Percentiles rank a stretch among this genome's conserved stretches.
phyloP scores from a whole-genome alignment of 768 basidiomycete species.

The Rhizopogon salebrosus region DNA sequence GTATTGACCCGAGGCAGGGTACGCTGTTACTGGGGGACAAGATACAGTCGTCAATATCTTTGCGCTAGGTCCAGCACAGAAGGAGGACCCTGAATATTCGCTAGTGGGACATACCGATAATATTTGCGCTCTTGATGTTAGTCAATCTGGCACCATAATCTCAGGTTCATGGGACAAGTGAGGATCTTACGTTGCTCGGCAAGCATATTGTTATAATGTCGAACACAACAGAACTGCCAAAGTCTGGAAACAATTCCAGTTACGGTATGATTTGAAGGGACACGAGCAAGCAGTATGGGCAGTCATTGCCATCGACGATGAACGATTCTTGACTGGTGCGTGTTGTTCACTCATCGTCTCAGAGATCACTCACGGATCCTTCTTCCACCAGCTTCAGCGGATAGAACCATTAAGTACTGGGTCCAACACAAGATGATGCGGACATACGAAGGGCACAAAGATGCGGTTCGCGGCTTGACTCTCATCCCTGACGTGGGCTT shows the following conservation, averaged over 20 bases:
- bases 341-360: background rate
- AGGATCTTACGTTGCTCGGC: slow-evolving; percentile 16
- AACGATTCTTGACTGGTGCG: slow-evolving; percentile 77
- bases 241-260: slow-evolving; percentile 81
- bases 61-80: slow-evolving; percentile 45
- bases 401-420: slow-evolving; percentile 92
- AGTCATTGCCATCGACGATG: slow-evolving; percentile 73
- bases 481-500: slow-evolving; percentile 84
- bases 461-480: slow-evolving; percentile 85
- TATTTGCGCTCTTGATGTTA: slow-evolving; percentile 78
- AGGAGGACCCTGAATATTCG: slow-evolving; percentile 73
- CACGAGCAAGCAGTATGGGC: slow-evolving; percentile 95
- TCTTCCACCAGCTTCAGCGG: slow-evolving; percentile 70
- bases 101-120: slow-evolving; percentile 89
- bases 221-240: slow-evolving; percentile 70
- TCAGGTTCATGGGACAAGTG: slow-evolving; percentile 98
- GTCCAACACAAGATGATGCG: slow-evolving; percentile 65
- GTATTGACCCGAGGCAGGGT: slow-evolving; percentile 46
- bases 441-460: slow-evolving; percentile 82
- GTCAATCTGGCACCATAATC: slow-evolving; percentile 68
- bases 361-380: slow-evolving; percentile 5
- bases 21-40: slow-evolving; percentile 82
- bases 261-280: slow-evolving; percentile 70
- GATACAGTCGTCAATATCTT: slow-evolving; percentile 87
- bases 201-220: background rate